Evolutionary conservation across 495 filamentous ascomycete genomes (phyloP).

Genomic region (Talaromyces proteolyticus): DNA sequence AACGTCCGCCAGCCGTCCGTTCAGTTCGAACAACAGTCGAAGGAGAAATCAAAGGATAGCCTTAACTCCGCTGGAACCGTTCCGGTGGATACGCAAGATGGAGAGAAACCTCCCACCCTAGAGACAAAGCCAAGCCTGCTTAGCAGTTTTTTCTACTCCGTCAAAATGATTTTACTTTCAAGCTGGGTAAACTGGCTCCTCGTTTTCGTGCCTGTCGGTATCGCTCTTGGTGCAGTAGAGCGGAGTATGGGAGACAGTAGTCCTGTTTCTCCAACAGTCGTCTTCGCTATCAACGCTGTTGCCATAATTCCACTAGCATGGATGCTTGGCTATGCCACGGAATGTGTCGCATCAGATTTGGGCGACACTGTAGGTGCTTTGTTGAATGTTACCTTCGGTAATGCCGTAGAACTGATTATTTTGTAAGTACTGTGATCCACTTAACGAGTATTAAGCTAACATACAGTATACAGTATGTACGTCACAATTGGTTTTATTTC

Average conservation of each 20-base stretch:
- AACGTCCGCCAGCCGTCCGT: neutral
- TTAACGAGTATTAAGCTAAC: conserved; percentile 20
- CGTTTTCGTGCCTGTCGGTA: conserved; percentile 76
- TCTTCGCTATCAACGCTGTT: conserved; percentile 78
- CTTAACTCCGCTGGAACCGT: neutral
- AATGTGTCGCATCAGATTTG: conserved; percentile 68
- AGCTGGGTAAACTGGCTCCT: conserved; percentile 78
- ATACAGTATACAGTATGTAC: conserved; percentile 16
- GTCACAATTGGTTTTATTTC: no score
- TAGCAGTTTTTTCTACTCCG: conserved; percentile 41
- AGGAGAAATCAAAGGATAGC: conserved; percentile 1
- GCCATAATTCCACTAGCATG: conserved; percentile 80
- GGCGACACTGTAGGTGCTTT: conserved; percentile 78
- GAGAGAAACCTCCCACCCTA: conserved; percentile 10
- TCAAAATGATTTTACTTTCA: conserved; percentile 50
- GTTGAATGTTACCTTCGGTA: conserved; percentile 84
- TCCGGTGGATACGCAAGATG: conserved; percentile 6
- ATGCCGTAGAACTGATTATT: conserved; percentile 86
- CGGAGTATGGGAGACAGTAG: conserved; percentile 19
- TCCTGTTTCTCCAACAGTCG: conserved; percentile 29
- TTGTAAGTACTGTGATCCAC: conserved; percentile 42
- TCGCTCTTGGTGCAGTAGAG: conserved; percentile 50
- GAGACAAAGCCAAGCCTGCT: conserved; percentile 34
- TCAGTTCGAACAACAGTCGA: neutral
- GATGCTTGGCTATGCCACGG: conserved; percentile 76